Conservation (phyloP, 495 filamentous ascomycete species). For the Jackrogersella multiformis region DNA sequence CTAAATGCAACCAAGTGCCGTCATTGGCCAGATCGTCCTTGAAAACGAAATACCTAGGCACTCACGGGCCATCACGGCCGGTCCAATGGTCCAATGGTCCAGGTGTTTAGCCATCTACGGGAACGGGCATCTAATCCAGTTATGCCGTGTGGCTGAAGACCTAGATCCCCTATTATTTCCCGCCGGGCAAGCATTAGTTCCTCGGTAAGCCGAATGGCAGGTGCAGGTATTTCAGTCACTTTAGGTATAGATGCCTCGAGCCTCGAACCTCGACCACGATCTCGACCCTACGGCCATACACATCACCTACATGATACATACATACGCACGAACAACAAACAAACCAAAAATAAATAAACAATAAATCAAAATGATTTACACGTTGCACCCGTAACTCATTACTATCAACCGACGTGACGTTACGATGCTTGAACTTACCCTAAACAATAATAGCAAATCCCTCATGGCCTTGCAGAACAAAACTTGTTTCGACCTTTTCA, state of each 20-base stretch:
- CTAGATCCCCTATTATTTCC: conserved; percentile 12
- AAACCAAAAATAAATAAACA: conserved; percentile 28
- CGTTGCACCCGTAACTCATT: conserved; percentile 23
- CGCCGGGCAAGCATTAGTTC: conserved; percentile 10
- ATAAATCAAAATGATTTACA: conserved; percentile 22
- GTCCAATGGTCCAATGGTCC: conserved; percentile 27
- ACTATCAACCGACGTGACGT: conserved; percentile 29
- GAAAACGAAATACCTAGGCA: conserved; percentile 33
- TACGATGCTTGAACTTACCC: conserved; percentile 6
- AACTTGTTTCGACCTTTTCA: conserved; percentile 16
- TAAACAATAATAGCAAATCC: conserved; percentile 1
- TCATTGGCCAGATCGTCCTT: conserved; percentile 24
- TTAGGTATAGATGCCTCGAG: conserved; percentile 20
- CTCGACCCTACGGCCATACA: conserved; percentile 27
- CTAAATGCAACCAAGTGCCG: neutral
- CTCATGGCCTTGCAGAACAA: conserved; percentile 2
- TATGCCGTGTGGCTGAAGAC: conserved; percentile 40
- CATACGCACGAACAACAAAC: neutral
- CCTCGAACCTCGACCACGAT: conserved; percentile 25
- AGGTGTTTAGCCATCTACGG: conserved; percentile 2
- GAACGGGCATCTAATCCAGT: conserved; percentile 8
- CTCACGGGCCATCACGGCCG: conserved; percentile 2
- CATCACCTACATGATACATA: conserved; percentile 28
- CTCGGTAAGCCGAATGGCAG: conserved; percentile 38
- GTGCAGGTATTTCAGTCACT: conserved; percentile 34